Conservation (phyloP, 768 basidiomycete species). For the Pholiota microspora region DNA sequence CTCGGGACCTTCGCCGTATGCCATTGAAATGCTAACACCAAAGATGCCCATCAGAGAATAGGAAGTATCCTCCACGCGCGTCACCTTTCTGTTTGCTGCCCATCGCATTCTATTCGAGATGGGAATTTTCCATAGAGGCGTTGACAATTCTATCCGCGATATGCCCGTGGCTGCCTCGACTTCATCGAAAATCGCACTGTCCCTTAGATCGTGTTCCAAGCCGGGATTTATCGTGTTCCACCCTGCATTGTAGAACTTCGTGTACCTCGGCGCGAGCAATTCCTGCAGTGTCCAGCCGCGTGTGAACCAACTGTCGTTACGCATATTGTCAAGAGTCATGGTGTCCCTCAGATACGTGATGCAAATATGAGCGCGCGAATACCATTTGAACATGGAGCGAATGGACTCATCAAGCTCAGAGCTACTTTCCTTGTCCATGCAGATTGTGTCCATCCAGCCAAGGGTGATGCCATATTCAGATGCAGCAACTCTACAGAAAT, state of each 20-base stretch:
- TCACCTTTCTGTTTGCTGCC: neutral
- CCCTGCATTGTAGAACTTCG: neutral
- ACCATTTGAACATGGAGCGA: slow-evolving; percentile 10
- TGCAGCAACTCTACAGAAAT: neutral
- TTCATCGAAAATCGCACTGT: neutral
- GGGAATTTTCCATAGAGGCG: neutral
- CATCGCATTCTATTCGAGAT: neutral
- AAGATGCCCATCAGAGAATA: slow-evolving; percentile 3
- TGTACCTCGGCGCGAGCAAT: neutral
- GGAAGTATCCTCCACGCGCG: neutral
- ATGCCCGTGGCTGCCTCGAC: neutral
- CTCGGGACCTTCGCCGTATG: neutral
- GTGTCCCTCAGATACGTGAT: slow-evolving; percentile 4
- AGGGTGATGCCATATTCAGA: neutral
- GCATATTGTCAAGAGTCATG: neutral
- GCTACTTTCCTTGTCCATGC: slow-evolving; percentile 7
- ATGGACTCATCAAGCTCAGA: slow-evolving; percentile 9
- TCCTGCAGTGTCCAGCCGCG: slow-evolving; percentile 8
- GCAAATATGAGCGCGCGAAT: neutral
- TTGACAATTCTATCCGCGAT: neutral
- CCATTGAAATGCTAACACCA: neutral
- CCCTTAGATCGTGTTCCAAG: neutral
- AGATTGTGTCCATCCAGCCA: slow-evolving; percentile 5
- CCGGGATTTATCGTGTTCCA: neutral
- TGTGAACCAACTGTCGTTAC: neutral